phyloP scores from a whole-genome alignment of 2,329 filamentous ascomycete genomes.

The Lachnellula arida region DNA sequence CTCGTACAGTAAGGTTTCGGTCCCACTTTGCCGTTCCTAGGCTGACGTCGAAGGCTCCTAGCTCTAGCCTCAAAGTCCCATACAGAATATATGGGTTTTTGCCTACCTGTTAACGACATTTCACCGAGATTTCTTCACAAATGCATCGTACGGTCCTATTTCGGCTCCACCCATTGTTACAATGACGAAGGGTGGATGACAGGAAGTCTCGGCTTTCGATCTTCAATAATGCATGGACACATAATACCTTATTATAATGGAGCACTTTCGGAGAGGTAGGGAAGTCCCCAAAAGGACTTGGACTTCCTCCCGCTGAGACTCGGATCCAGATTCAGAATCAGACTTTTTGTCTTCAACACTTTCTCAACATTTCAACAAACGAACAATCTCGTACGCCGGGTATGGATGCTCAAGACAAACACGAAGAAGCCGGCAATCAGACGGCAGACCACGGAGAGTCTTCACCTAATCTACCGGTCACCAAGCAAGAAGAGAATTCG shows the following conservation, averaged over 20 bases:
- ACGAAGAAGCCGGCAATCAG: not conserved
- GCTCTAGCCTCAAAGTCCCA: not conserved
- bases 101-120: not conserved
- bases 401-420: not conserved
- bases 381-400: not conserved
- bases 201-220: slow-evolving; percentile 5
- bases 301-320: slow-evolving; percentile 1
- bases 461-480: slow-evolving; percentile 8
- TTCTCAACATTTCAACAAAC: not conserved
- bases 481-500: slow-evolving; percentile 18
- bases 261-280: slow-evolving; percentile 1
- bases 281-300: not conserved
- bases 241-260: not conserved
- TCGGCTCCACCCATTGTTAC: slow-evolving; percentile 3
- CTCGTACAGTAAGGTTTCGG: not conserved
- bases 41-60: not conserved
- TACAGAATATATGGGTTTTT: slow-evolving; percentile 12
- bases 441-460: slow-evolving; percentile 1
- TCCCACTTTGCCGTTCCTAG: not conserved
- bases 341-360: not conserved
- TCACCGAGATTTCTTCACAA: slow-evolving; percentile 10
- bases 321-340: not conserved
- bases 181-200: slow-evolving; percentile 17
- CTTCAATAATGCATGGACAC: not conserved
- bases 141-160: slow-evolving; percentile 10